Evolutionary conservation across 208 protist species (phyloP).

Genomic region (Leishmania major): DNA sequence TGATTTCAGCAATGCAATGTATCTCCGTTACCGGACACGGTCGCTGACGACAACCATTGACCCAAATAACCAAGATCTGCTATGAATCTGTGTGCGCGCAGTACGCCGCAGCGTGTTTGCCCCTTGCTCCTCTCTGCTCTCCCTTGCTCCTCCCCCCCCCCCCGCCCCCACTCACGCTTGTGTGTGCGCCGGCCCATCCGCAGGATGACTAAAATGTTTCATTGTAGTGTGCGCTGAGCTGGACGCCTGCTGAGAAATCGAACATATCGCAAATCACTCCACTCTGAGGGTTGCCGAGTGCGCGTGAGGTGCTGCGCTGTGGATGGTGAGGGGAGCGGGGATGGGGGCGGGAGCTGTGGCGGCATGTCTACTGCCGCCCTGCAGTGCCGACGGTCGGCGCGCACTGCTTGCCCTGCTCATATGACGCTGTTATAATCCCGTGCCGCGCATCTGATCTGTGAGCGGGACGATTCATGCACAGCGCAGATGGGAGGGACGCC

Average conservation of each 20-base stretch:
- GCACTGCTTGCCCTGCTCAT: neutral
- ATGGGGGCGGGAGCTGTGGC: neutral
- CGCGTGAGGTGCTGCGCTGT: neutral
- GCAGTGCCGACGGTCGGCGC: slow-evolving; percentile 30
- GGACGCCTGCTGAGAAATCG: slow-evolving; percentile 35
- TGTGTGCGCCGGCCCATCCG: neutral
- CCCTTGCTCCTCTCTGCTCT: no score
- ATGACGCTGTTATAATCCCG: slow-evolving; percentile 50
- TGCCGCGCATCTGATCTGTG: slow-evolving; percentile 23
- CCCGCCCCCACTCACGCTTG: neutral
- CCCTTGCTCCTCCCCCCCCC: neutral
- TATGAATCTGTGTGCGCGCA: slow-evolving; percentile 39
- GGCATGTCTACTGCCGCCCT: neutral
- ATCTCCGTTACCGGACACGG: slow-evolving; percentile 55
- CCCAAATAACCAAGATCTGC: slow-evolving; percentile 79
- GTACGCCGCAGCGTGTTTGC: neutral
- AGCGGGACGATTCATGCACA: slow-evolving; percentile 56
- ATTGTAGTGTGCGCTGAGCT: slow-evolving; percentile 28
- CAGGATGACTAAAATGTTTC: slow-evolving; percentile 27
- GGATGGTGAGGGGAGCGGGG: neutral
- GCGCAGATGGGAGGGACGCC: slow-evolving; percentile 29
- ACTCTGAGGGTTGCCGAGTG: slow-evolving; percentile 24
- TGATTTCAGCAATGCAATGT: slow-evolving; percentile 23
- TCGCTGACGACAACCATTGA: slow-evolving; percentile 73
- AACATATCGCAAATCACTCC: slow-evolving; percentile 42